Percentiles rank a stretch among this genome's conserved stretches.
Evolutionary conservation across 2,329 filamentous ascomycete genomes (phyloP).

Genomic region (Stachybotrys echinatus): DNA sequence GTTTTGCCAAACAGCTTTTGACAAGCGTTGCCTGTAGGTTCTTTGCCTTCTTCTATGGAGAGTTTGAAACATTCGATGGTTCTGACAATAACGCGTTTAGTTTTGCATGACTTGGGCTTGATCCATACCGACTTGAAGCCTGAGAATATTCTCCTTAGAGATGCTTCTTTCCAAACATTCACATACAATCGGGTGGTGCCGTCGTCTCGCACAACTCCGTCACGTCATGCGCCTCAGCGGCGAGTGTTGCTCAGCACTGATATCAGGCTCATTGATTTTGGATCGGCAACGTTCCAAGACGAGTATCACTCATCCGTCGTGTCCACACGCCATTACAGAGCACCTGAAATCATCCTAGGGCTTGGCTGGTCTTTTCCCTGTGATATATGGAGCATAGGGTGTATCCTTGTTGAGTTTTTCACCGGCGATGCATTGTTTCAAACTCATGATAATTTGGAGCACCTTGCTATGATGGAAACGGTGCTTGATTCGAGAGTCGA

Average conservation of each 20-base stretch:
- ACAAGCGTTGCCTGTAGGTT: conserved; percentile 95
- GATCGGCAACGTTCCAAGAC: conserved; percentile 67
- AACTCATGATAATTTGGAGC: conserved; percentile 67
- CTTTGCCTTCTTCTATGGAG: background rate
- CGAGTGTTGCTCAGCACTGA: conserved; percentile 63
- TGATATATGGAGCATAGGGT: conserved; percentile 71
- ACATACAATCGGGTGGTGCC: conserved; percentile 66
- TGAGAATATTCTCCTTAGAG: conserved; percentile 63
- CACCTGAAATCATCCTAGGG: conserved; percentile 65
- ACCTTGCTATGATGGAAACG: conserved; percentile 71
- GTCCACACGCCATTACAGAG: conserved; percentile 64
- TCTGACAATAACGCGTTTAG: conserved; percentile 37
- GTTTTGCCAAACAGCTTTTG: conserved; percentile 92
- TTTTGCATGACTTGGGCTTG: conserved; percentile 92
- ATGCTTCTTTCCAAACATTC: conserved; percentile 63
- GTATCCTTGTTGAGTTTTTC: conserved; percentile 69
- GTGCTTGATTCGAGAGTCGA: conserved; percentile 58
- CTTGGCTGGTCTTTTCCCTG: conserved; percentile 68
- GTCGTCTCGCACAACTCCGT: conserved; percentile 56
- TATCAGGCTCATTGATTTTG: conserved; percentile 66
- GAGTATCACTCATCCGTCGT: conserved; percentile 70
- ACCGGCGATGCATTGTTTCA: conserved; percentile 68
- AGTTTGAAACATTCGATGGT: background rate
- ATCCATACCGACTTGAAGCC: conserved; percentile 83
- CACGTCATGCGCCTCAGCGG: conserved; percentile 57